A percentile compares a stretch with the other conserved stretches of the same genome.
These are phyloP conservation scores for Paspalum notatum DNA, from an alignment of 176 grass and related monocot species.

Conservation along the genomic window DNA sequence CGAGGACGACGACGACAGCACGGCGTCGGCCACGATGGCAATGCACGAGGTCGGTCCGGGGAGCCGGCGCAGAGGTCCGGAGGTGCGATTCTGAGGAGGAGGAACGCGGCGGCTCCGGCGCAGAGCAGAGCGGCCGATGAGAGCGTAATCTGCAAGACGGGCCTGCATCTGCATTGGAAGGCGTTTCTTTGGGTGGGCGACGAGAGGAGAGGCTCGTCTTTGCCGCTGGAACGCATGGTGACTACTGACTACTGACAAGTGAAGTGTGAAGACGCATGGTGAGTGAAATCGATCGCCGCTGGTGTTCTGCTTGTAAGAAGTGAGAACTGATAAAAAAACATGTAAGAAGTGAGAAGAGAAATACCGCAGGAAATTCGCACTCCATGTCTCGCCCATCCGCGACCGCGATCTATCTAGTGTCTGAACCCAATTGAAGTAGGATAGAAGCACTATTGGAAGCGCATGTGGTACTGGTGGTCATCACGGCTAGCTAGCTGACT, in stretches of 20 bases:
- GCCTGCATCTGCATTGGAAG: conserved; percentile 21
- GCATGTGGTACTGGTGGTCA: too few relatives aligned
- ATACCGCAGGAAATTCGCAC: too few relatives aligned
- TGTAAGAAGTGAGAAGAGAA: too few relatives aligned
- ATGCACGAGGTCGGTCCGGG: conserved; percentile 52
- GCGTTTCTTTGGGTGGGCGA: not conserved
- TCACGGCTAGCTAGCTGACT: not conserved
- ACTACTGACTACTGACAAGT: not conserved
- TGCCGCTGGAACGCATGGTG: conserved; percentile 29
- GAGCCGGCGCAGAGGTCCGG: conserved; percentile 53
- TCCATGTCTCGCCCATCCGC: too few relatives aligned
- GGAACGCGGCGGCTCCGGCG: conserved; percentile 10
- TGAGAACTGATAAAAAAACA: too few relatives aligned
- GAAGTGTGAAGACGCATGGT: too few relatives aligned
- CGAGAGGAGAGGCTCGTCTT: conserved; percentile 46
- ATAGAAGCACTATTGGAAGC: too few relatives aligned
- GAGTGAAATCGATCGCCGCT: not conserved
- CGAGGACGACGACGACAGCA: conserved; percentile 14
- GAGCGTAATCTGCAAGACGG: conserved; percentile 1
- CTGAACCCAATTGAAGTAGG: too few relatives aligned
- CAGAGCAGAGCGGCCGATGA: conserved; percentile 34
- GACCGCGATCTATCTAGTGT: too few relatives aligned
- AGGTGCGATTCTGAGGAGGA: not conserved
- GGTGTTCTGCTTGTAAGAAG: not conserved
- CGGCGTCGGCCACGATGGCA: conserved; percentile 40